phyloP scores from a whole-genome alignment of 345 rosid genomes.

The Eucalyptus sp. region DNA sequence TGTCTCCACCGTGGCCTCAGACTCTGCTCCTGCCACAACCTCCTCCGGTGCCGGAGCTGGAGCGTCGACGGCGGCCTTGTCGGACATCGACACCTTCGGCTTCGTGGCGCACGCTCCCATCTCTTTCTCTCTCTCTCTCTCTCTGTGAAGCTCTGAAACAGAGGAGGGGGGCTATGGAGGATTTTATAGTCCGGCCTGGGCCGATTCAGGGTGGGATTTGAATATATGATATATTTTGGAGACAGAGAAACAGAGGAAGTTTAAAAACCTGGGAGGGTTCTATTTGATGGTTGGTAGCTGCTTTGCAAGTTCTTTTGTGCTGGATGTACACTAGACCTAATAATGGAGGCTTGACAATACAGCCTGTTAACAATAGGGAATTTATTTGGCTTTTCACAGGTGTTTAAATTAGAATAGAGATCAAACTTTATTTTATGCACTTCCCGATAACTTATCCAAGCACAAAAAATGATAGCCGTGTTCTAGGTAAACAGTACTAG shows the following conservation, averaged over 20 bases:
- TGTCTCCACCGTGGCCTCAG: background rate
- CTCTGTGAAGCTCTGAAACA: background rate
- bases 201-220: background rate
- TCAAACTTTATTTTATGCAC: background rate
- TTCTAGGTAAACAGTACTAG: background rate
- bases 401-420: background rate
- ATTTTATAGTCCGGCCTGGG: background rate
- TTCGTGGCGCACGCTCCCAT: slow-evolving; percentile 2
- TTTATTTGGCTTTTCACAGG: background rate
- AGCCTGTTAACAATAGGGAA: background rate
- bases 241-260: background rate
- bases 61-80: background rate
- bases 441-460: background rate
- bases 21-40: background rate
- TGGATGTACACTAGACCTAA: background rate
- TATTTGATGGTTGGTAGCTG: background rate
- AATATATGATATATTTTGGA: background rate
- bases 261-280: background rate
- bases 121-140: background rate
- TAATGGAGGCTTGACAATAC: background rate
- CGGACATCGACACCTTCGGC: background rate
- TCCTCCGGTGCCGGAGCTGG: background rate
- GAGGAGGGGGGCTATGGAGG: background rate
- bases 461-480: background rate
- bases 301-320: background rate